Conservation (phyloP, 2,329 filamentous ascomycete genomes). For the Leptographium flavum region DNA sequence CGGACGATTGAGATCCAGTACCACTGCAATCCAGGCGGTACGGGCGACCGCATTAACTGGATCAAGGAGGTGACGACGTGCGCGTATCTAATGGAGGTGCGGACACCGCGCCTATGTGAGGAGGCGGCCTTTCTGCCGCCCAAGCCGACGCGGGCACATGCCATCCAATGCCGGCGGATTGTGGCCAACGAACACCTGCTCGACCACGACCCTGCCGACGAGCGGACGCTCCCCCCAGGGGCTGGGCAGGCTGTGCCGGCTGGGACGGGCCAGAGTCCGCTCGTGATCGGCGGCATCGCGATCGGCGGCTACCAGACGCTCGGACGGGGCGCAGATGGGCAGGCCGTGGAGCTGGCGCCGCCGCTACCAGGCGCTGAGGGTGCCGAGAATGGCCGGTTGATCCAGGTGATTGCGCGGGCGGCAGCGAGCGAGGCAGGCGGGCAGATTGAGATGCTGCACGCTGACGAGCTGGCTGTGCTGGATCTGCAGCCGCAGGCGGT, state of each 20-base stretch:
- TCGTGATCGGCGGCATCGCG: constrained; percentile 37
- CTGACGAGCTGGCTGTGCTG: constrained; percentile 53
- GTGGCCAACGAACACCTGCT: no score
- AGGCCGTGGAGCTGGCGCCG: constrained; percentile 28
- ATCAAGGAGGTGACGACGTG: constrained; percentile 90
- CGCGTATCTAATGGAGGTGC: constrained; percentile 83
- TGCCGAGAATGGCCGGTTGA: constrained; percentile 13
- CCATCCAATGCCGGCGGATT: constrained; percentile 64
- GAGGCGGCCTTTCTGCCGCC: constrained; percentile 79
- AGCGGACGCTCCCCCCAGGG: no score
- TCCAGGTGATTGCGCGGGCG: constrained; percentile 31
- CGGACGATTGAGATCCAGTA: constrained; percentile 75
- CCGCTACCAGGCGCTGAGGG: no score
- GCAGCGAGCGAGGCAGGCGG: constrained; percentile 43
- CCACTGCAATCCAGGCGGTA: constrained; percentile 62
- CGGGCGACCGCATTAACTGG: constrained; percentile 66
- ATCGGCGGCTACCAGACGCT: constrained; percentile 37
- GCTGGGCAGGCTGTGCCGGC: no score
- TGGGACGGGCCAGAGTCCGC: background rate
- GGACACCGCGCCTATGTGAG: constrained; percentile 76
- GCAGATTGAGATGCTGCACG: constrained; percentile 42
- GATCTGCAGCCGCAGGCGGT: constrained; percentile 53
- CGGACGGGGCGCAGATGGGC: constrained; percentile 31
- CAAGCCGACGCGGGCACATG: constrained; percentile 59
- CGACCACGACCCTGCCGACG: no score